These are phyloP conservation scores for Sextonia rubra DNA, from an alignment of 164 flowering plant genomes.

Conservation along the genomic window DNA sequence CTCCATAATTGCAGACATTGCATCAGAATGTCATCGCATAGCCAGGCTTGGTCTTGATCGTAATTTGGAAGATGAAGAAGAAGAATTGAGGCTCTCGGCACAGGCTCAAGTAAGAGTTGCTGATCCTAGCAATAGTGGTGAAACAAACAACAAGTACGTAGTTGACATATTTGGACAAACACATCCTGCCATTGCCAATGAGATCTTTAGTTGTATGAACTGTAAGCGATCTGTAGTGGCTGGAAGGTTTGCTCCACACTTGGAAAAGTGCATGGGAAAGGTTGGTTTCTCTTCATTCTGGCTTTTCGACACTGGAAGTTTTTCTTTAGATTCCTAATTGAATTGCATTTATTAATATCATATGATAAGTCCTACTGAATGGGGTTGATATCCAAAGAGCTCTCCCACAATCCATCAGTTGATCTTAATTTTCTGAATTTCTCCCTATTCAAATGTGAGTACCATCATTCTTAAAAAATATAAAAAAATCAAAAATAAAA, in stretches of 20 bases:
- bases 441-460: not conserved
- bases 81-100: slow-evolving; percentile 78
- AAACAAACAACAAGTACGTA: slow-evolving; percentile 70
- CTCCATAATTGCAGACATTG: slow-evolving; percentile 82
- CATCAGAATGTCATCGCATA: slow-evolving; percentile 93
- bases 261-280: slow-evolving; percentile 99
- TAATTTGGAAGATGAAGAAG: slow-evolving; percentile 64
- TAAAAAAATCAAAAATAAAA: too few species aligned
- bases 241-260: slow-evolving; percentile 94
- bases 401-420: not conserved
- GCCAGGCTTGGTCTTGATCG: slow-evolving; percentile 91
- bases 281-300: slow-evolving; percentile 23
- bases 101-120: slow-evolving; percentile 78
- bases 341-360: not conserved
- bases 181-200: slow-evolving; percentile 85
- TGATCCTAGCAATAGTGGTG: slow-evolving; percentile 70
- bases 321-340: not conserved
- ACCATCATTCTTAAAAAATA: too few species aligned
- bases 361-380: not conserved
- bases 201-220: slow-evolving; percentile 92
- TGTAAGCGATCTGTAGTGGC: slow-evolving; percentile 84
- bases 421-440: not conserved
- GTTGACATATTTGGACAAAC: slow-evolving; percentile 96
- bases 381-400: not conserved
- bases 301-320: not conserved